Evolutionary conservation across 768 basidiomycete species (phyloP).

Genomic region (Phylloporus rhodoxanthus): DNA sequence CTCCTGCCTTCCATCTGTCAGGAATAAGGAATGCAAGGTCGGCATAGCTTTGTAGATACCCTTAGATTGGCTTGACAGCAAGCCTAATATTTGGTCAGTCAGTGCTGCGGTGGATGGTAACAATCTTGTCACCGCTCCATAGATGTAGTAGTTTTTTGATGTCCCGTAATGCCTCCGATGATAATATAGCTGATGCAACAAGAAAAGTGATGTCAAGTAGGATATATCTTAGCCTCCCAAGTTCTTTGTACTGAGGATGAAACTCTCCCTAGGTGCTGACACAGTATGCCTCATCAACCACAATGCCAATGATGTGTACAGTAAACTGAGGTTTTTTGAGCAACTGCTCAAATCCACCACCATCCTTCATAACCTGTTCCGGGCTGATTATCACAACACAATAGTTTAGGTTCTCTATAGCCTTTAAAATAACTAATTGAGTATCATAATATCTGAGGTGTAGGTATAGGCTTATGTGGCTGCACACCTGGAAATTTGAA

Average conservation of each 20-base stretch:
- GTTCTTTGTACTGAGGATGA: slow-evolving; percentile 28
- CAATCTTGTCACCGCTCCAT: slow-evolving; percentile 4
- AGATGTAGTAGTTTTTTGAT: slow-evolving; percentile 12
- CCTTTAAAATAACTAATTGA: not conserved
- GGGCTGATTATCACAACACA: slow-evolving; percentile 7
- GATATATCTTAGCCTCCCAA: slow-evolving; percentile 13
- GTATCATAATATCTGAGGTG: too few species aligned
- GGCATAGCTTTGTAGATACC: not conserved
- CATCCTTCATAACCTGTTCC: slow-evolving; percentile 8
- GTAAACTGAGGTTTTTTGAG: not conserved
- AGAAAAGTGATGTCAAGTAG: slow-evolving; percentile 2
- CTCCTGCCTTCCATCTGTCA: not conserved
- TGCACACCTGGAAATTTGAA: not conserved
- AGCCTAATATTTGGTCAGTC: not conserved
- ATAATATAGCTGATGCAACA: slow-evolving; percentile 33
- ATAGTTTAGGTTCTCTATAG: slow-evolving; percentile 1
- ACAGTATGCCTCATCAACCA: slow-evolving; percentile 23
- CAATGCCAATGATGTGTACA: not conserved
- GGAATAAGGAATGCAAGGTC: not conserved
- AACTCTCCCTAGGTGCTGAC: slow-evolving; percentile 28
- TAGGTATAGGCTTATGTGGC: too few species aligned
- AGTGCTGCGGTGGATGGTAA: not conserved
- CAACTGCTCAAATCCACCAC: slow-evolving; percentile 10
- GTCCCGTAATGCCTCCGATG: slow-evolving; percentile 16
- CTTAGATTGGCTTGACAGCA: not conserved